Evolutionary conservation across 768 basidiomycete genomes (phyloP), one percentile per base, ranked within the genome.

Genomic region (Scleroderma citrinum): DNA sequence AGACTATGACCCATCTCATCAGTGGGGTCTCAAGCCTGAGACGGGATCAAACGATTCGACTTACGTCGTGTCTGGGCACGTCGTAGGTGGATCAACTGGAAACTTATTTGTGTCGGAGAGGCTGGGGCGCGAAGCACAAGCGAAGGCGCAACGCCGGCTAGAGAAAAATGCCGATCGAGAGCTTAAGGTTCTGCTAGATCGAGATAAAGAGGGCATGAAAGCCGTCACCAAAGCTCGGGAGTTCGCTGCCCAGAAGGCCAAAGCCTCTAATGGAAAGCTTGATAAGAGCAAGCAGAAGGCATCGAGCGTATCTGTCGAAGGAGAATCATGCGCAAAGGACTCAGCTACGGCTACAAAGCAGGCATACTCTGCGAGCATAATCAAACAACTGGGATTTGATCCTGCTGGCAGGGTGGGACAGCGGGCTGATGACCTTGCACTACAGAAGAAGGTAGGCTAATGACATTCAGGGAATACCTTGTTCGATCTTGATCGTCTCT

Each of bases 41-140:
- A 60, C 71, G 2, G 43, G 55, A 1, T 49, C 61, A 11, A 60
- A 66, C 4, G 66, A 67, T 14, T 69, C 83, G 46, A 90, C 91
- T 7, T 96, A 95, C 59, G 74, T 95, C 38, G 74, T 94, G 19
- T 82, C 83, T 0, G 90, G 92, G 2, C 87, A 90, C 50, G 71
- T 91, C 46, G 75, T 92, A 10, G 74, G 77, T 29, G 79, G 76
- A 17, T 62, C 69, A 2, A 61, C 59, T 26, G 66, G 54, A 2
- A 60, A 62, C 17, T 57, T 86, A 56, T 83, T 78, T 53, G 60
- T 82, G 3, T 62, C 74, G 1, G 93, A 95, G 66, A 81, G 72
- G 49, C 72, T 93, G 34, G 92, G 92, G 1, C 74, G 92, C 16
- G 85, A 85, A 47, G 84, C 85, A 2, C 87, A 92, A 58, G 86